These are phyloP conservation scores for Combretum micranthum DNA, from an alignment of 345 rosid genomes.

Conservation along the genomic window DNA sequence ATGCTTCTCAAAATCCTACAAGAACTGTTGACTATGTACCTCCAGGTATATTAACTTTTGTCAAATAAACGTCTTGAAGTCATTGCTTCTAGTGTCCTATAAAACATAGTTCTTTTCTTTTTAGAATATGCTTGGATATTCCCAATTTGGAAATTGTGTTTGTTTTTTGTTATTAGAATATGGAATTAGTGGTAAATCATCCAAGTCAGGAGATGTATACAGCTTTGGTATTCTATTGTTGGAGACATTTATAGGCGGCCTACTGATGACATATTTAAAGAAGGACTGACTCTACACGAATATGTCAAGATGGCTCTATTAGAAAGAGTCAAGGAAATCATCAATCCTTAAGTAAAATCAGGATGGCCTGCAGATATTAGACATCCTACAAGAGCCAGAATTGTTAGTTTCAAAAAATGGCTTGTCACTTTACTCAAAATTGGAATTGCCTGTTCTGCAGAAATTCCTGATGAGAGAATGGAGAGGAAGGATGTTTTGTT, in stretches of 20 bases:
- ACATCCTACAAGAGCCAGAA: no score
- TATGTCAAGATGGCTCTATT: no score
- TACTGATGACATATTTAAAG: constrained; percentile 12
- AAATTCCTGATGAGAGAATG: no score
- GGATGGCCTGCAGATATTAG: no score
- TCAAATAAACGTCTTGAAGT: no score
- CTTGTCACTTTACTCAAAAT: no score
- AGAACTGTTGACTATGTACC: constrained; percentile 18
- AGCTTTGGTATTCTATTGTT: constrained; percentile 16
- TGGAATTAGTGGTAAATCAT: constrained; percentile 15
- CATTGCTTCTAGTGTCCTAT: not conserved
- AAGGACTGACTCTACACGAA: constrained; percentile 9
- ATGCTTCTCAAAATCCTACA: not conserved
- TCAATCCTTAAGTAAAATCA: no score
- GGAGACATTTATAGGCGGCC: constrained; percentile 8
- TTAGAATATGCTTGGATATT: not conserved
- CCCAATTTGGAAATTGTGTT: not conserved
- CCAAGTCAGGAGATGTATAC: constrained; percentile 19
- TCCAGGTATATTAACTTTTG: constrained; percentile 10
- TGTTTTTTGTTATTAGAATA: constrained; percentile 4
- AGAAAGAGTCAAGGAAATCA: no score
- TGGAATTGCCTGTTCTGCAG: no score
- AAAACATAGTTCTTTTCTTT: not conserved
- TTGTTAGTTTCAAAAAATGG: no score
- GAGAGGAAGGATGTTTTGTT: no score